Evolutionary conservation across 768 basidiomycete species (phyloP).

Genomic region (Tephrocybe sp.): DNA sequence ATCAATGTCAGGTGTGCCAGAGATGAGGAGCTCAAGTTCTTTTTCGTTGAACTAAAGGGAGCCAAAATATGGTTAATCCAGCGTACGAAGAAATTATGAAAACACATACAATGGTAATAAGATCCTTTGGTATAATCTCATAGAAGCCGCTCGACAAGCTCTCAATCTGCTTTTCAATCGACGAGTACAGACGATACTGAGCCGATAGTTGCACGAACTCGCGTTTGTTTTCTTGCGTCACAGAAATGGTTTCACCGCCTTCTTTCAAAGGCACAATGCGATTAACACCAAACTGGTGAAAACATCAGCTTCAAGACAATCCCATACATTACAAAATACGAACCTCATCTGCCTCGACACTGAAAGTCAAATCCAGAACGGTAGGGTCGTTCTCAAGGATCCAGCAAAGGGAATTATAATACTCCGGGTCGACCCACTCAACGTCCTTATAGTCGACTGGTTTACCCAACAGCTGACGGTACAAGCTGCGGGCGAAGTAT

Average conservation of each 20-base stretch:
- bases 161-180: slow-evolving; percentile 95
- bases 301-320: slow-evolving; percentile 9
- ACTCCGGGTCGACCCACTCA: slow-evolving; percentile 97
- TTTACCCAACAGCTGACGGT: slow-evolving; percentile 91
- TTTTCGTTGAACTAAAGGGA: slow-evolving; percentile 81
- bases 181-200: slow-evolving; percentile 88
- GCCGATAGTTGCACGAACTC: slow-evolving; percentile 97
- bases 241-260: slow-evolving; percentile 76
- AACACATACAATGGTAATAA: slow-evolving; percentile 81
- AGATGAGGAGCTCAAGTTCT: slow-evolving; percentile 91
- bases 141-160: slow-evolving; percentile 89
- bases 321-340: slow-evolving; percentile 18
- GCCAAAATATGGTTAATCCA: slow-evolving; percentile 8
- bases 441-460: slow-evolving; percentile 95
- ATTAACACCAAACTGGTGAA: slow-evolving; percentile 79
- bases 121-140: slow-evolving; percentile 95
- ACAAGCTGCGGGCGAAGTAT: slow-evolving; percentile 95
- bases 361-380: slow-evolving; percentile 85
- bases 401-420: slow-evolving; percentile 97
- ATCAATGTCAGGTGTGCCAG: slow-evolving; percentile 97
- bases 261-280: slow-evolving; percentile 86
- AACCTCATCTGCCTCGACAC: slow-evolving; percentile 94
- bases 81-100: background rate
- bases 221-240: slow-evolving; percentile 94
- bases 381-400: slow-evolving; percentile 96